phyloP scores from a whole-genome alignment of 805 yeast species.

The Lipomyces oligophaga region DNA sequence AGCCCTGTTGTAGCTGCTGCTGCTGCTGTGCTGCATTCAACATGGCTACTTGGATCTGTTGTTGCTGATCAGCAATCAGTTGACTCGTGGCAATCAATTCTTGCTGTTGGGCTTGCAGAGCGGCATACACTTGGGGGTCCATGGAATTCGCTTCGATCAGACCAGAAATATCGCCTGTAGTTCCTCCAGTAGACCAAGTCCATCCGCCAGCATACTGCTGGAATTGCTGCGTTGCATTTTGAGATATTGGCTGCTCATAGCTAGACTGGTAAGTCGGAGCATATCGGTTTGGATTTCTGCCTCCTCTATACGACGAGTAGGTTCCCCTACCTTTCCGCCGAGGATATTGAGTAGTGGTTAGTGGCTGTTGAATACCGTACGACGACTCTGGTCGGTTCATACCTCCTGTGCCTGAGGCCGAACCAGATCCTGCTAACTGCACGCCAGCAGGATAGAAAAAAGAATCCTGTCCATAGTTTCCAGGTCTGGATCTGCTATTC shows the following conservation, averaged over 20 bases:
- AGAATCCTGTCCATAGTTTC: too few relatives aligned
- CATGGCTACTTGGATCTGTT: conserved; percentile 36
- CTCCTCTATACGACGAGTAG: too few relatives aligned
- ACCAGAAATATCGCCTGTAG: too few relatives aligned
- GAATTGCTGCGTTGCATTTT: background rate
- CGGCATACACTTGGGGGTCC: conserved; percentile 33
- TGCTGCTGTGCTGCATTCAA: conserved; percentile 25
- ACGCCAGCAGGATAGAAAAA: too few relatives aligned
- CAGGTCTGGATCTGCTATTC: too few relatives aligned
- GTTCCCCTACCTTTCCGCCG: too few relatives aligned
- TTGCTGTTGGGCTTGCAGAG: conserved; percentile 37
- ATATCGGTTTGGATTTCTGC: too few relatives aligned
- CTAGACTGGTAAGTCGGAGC: background rate
- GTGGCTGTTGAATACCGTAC: too few relatives aligned
- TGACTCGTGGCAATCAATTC: conserved; percentile 36
- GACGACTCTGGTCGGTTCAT: too few relatives aligned
- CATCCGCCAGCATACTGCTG: background rate
- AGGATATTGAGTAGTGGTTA: too few relatives aligned
- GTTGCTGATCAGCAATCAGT: conserved; percentile 38
- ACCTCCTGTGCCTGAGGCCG: too few relatives aligned
- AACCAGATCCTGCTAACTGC: too few relatives aligned
- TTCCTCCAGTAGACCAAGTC: background rate
- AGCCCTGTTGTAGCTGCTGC: conserved; percentile 8
- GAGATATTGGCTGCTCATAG: conserved; percentile 2
- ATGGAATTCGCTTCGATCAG: conserved; percentile 14